These are phyloP conservation scores for Apiospora hydei DNA, from an alignment of 2,329 filamentous ascomycete species.

Conservation along the genomic window DNA sequence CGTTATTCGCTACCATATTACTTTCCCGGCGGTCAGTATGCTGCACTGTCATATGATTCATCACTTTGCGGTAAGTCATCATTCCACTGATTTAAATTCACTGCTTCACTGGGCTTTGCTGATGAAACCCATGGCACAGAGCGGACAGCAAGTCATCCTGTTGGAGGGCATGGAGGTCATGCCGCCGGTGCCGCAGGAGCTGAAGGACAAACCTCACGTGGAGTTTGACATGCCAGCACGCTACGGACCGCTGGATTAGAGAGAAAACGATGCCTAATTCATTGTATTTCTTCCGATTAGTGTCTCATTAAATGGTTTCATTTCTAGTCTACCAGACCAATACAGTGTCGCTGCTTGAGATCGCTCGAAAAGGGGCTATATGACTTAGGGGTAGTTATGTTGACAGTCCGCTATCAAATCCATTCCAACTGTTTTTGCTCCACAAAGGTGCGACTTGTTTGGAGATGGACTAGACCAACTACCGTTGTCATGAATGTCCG, in stretches of 20 bases:
- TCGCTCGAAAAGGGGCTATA: no score
- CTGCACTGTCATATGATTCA: slow-evolving; percentile 34
- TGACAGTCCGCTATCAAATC: no score
- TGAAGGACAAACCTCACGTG: slow-evolving; percentile 30
- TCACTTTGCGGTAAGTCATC: slow-evolving; percentile 31
- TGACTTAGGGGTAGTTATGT: no score
- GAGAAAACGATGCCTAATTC: background rate
- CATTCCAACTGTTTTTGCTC: no score
- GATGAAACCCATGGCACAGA: slow-evolving; percentile 22
- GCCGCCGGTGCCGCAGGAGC: slow-evolving; percentile 29
- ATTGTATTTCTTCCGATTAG: no score
- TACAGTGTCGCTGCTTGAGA: no score
- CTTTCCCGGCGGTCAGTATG: slow-evolving; percentile 32
- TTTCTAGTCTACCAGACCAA: no score
- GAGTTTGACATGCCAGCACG: slow-evolving; percentile 29
- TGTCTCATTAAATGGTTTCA: no score
- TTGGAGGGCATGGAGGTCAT: slow-evolving; percentile 31
- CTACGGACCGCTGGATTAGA: slow-evolving; percentile 31
- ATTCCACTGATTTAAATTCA: background rate
- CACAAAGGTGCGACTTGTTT: no score
- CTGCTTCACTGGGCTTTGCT: background rate
- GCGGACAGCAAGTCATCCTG: slow-evolving; percentile 31
- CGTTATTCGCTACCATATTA: slow-evolving; percentile 31
- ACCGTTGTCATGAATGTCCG: no score
- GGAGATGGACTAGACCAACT: no score